phyloP scores from a whole-genome alignment of 495 filamentous ascomycete genomes.

The Penicillium subrubescens region DNA sequence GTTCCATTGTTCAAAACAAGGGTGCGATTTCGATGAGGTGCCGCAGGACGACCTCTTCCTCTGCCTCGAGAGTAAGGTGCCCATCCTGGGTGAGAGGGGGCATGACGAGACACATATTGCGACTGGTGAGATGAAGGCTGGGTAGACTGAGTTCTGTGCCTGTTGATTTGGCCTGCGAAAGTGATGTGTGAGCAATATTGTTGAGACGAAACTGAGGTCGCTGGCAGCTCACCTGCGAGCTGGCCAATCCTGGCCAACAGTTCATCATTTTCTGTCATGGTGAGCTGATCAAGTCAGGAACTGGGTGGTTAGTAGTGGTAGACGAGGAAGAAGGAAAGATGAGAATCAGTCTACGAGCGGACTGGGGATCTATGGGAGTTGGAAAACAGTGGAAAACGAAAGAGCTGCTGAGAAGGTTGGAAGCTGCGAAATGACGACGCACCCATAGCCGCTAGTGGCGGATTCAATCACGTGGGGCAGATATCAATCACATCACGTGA shows the following conservation, averaged over 20 bases:
- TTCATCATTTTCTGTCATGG: constrained; percentile 75
- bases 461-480: constrained; percentile 16
- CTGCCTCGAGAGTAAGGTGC: constrained; percentile 49
- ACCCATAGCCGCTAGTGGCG: constrained; percentile 20
- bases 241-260: constrained; percentile 74
- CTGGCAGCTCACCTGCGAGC: constrained; percentile 63
- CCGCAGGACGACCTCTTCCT: constrained; percentile 42
- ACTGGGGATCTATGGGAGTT: background rate
- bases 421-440: constrained; percentile 18
- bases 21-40: constrained; percentile 67
- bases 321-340: background rate
- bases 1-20: constrained; percentile 68
- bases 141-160: constrained; percentile 67
- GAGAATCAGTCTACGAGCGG: background rate
- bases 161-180: constrained; percentile 74
- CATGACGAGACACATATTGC: constrained; percentile 42
- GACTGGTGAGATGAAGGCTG: constrained; percentile 30
- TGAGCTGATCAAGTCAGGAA: constrained; percentile 7
- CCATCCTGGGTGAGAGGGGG: constrained; percentile 49
- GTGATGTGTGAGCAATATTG: constrained; percentile 27
- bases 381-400: background rate
- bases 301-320: constrained; percentile 8
- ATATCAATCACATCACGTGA: background rate
- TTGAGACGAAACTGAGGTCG: constrained; percentile 18
- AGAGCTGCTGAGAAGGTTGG: background rate